Conservation (phyloP, 495 filamentous ascomycete species). For the Aeminium ludgeri region DNA sequence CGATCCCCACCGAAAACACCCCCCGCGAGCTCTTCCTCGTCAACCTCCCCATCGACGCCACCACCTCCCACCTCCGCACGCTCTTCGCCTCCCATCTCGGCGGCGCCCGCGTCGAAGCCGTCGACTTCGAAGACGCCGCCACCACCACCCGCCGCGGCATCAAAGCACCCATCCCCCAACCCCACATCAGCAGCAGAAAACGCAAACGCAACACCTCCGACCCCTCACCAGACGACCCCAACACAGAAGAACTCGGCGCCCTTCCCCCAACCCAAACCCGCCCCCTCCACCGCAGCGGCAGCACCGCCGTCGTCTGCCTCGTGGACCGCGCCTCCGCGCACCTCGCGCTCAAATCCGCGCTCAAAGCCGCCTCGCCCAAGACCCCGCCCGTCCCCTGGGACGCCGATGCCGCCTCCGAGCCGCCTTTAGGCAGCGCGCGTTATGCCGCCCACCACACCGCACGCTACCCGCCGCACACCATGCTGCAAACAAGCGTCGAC, state of each 20-base stretch:
- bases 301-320: conserved; percentile 63
- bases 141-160: conserved; percentile 15
- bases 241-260: too few relatives aligned
- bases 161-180: conserved; percentile 5
- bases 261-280: too few relatives aligned
- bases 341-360: conserved; percentile 55
- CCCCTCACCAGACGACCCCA: too few relatives aligned
- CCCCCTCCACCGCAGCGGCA: conserved; percentile 54
- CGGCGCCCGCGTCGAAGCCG: conserved; percentile 55
- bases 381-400: too few relatives aligned
- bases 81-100: conserved; percentile 51
- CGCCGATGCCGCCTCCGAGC: too few relatives aligned
- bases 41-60: conserved; percentile 77
- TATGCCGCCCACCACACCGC: conserved; percentile 50
- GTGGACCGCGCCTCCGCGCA: conserved; percentile 63
- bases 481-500: conserved; percentile 54
- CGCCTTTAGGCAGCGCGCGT: conserved; percentile 20
- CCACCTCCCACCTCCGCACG: conserved; percentile 53
- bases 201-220: conserved; percentile 29
- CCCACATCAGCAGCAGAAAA: conserved; percentile 21
- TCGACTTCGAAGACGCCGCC: conserved; percentile 51
- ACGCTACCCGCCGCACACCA: conserved; percentile 46
- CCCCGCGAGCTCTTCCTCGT: conserved; percentile 64
- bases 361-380: conserved; percentile 41
- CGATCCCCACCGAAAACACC: conserved; percentile 46